These are phyloP conservation scores for Fusarium verticillioides DNA, from an alignment of 2,329 filamentous ascomycete species.

Conservation along the genomic window DNA sequence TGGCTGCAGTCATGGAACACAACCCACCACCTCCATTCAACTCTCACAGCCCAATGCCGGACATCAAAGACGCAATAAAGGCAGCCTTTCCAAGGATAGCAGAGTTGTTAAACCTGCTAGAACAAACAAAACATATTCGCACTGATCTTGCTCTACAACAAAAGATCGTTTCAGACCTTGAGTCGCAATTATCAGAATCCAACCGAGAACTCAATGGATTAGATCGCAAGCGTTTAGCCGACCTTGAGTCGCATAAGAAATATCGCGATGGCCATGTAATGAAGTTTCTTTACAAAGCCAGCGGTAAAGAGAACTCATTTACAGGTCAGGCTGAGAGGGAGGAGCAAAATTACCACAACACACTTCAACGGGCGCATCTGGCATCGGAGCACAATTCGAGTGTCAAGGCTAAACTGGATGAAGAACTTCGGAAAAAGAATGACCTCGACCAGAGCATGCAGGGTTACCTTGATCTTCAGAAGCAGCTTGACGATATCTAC, in stretches of 20 bases:
- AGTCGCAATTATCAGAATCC: constrained; percentile 52
- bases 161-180: constrained; percentile 58
- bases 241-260: constrained; percentile 62
- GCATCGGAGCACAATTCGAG: constrained; percentile 56
- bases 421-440: constrained; percentile 51
- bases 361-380: constrained; percentile 59
- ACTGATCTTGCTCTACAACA: constrained; percentile 58
- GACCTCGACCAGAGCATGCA: constrained; percentile 51
- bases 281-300: constrained; percentile 62
- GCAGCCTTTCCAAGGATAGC: constrained; percentile 54
- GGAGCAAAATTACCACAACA: constrained; percentile 66
- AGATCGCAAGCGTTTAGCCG: constrained; percentile 55
- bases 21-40: constrained; percentile 13
- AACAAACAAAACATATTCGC: constrained; percentile 60
- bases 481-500: constrained; percentile 63
- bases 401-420: constrained; percentile 52
- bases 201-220: constrained; percentile 54
- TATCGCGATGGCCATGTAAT: constrained; percentile 64
- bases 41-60: constrained; percentile 37
- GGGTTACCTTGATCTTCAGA: constrained; percentile 55
- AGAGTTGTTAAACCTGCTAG: constrained; percentile 58
- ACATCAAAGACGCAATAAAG: constrained; percentile 52
- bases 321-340: constrained; percentile 62
- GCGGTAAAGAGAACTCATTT: constrained; percentile 55
- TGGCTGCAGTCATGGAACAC: constrained; percentile 9